Evolutionary conservation across 345 rosid genomes (phyloP).

Genomic region (Acer negundo): DNA sequence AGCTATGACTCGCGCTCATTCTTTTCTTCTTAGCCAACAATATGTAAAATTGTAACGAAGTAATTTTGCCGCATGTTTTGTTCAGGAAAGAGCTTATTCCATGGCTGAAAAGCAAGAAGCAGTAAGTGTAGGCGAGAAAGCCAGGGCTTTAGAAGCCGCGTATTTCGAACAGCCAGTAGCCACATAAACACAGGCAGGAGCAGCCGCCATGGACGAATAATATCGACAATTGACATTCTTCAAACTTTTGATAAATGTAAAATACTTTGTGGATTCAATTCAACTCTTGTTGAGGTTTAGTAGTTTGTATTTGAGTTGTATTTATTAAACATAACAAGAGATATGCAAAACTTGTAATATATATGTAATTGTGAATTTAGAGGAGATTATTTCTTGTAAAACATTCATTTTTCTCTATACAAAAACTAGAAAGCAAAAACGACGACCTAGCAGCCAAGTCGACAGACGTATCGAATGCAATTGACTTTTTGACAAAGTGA

Average conservation of each 20-base stretch:
- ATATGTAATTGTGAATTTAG: not conserved
- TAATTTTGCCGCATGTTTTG: not conserved
- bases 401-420: not conserved
- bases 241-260: not conserved
- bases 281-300: not conserved
- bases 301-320: no score
- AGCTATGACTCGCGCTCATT: not conserved
- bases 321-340: no score
- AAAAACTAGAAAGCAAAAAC: not conserved
- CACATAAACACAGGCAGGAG: not conserved
- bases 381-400: not conserved
- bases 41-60: no score
- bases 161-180: conserved; percentile 39
- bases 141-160: conserved; percentile 56
- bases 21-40: not conserved
- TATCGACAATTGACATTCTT: no score
- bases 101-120: conserved; percentile 56
- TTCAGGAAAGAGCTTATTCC: conserved; percentile 68
- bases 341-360: no score
- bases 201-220: no score
- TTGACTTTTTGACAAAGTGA: conserved; percentile 1
- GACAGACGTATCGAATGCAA: not conserved
- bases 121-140: conserved; percentile 46
- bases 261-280: not conserved
- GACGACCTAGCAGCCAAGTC: no score